Base-by-base conservation (phyloP, 345 rosid species). In the Ailanthus altissimus region DNA sequence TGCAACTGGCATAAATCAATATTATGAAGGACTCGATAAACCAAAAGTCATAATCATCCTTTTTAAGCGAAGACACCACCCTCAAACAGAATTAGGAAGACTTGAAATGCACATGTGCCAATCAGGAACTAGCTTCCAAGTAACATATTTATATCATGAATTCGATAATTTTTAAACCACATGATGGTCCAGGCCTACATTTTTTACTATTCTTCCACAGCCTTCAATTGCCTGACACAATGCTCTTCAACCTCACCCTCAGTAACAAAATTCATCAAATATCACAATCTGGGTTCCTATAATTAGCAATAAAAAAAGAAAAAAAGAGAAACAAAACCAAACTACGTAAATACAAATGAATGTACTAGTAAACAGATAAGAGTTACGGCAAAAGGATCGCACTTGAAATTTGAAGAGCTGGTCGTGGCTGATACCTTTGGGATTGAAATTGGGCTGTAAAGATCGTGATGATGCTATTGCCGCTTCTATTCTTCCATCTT, bases 331-430 rank as follows among this genome's bases (percentile, higher is more conserved):
- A 23, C 20, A 43, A 72, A 26, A 26, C n/a, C 38, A 18, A 13
- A 16, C 16, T 5, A 60, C 36, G 8, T 6, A 26, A 20, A 25
- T 12, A 23, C 49, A 5, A 8, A 4, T 8, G 5, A 11, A n/a
- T 10, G 20, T 9, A 42, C 11, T 32, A 9, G 0, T 18, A 26
- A 50, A 15, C 8, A 45, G 36, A 58, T 16, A 40, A 25, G 23
- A 32, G 61, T 66, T n/a, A 47, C 2, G 40, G 63, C 8, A 0
- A 32, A 68, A 21, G n/a, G 71, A 45, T 32, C 15, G 38, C 76
- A 89, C 97, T 74, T 82, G 92, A 53, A 92, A 81, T 83, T 90
- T 90, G 45, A 89, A 82, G 47, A 89, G 77, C 81, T 89, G 93
- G 25, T 83, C 81, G 50, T 77, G 72, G 23, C 88, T 72, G 67